Evolutionary conservation across 2,329 filamentous ascomycete species (phyloP), one percentile per base, ranked within the genome.

Genomic region (Scedosporium boydii): DNA sequence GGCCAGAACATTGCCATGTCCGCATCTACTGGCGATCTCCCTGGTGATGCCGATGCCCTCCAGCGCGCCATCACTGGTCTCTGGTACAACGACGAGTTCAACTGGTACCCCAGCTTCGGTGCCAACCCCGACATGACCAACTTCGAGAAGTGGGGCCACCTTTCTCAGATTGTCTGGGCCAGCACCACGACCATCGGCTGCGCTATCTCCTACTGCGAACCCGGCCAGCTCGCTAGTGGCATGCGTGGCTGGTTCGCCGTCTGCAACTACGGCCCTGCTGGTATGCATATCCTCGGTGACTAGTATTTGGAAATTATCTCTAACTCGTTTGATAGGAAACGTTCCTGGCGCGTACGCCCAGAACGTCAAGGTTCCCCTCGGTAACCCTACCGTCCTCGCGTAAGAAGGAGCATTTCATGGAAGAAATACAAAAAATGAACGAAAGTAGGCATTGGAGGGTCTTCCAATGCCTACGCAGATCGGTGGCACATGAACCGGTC

Each of bases 1-100:
- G 95, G 95, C 66, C 95, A 99, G 79, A 99, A 98, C 82, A 87
- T 98, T 64, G 93, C 90, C 70, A 87, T 87, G 67, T 81, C 74
- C 71, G 81, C 76, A 58, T 74, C 74, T 58, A 73, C 74, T 29
- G 74, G 69, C 44, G 68, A 77, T 57, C 73, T 78, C 26, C 66
- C 69, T 55, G 59, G 46, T 16, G 68, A 70, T 26, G 64, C 62
- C n/a, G 66, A 74, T 64, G 82, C 86, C 57, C 80, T 90, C 65
- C 84, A 85, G 61, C 79, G 82, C 66, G 86, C 88, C 67, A 87
- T 93, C 71, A 90, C 87, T 70, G 83, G 93, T 72, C 80, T 88
- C 77, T 97, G 95, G 91, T 97, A 97, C 83, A 91, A 95, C 73
- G 84, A 83, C 69, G 91, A 96, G 75, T 78, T 89, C 69, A 71